Percentiles rank a stretch among this genome's conserved stretches.
phyloP scores from a whole-genome alignment of 2,329 filamentous ascomycete genomes.

The Trichoderma sp. region DNA sequence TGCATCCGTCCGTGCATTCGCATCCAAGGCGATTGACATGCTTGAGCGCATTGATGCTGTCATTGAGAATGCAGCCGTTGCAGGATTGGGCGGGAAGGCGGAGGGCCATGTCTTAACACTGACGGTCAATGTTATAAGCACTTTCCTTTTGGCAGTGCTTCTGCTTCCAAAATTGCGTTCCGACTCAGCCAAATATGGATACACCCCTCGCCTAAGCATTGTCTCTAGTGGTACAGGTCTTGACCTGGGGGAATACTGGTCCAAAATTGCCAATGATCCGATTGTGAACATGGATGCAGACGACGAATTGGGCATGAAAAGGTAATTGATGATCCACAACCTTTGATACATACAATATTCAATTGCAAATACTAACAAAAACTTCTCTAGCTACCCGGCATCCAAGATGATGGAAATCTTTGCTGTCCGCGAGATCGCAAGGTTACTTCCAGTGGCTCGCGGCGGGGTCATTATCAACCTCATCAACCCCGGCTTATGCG shows the following conservation, averaged over 20 bases:
- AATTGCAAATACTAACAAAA: background rate
- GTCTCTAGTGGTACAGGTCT: conserved; percentile 39
- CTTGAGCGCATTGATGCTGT: conserved; percentile 44
- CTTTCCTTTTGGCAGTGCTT: conserved; percentile 43
- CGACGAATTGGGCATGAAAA: background rate
- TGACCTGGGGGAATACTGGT: background rate
- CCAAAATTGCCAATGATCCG: background rate
- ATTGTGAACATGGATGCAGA: background rate
- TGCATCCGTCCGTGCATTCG: conserved; percentile 37
- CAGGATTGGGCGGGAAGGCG: conserved; percentile 21
- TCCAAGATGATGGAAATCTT: conserved; percentile 31
- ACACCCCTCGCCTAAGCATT: conserved; percentile 33
- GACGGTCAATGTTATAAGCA: conserved; percentile 48
- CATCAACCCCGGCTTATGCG: conserved; percentile 31
- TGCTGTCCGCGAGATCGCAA: conserved; percentile 29
- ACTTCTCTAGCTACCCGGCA: conserved; percentile 24
- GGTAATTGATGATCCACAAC: background rate
- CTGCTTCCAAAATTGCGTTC: conserved; percentile 40
- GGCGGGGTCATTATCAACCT: conserved; percentile 32
- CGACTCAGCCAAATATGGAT: conserved; percentile 26
- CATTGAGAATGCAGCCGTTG: conserved; percentile 40
- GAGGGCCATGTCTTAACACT: conserved; percentile 44
- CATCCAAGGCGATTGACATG: conserved; percentile 22
- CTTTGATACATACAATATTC: background rate
- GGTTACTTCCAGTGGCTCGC: conserved; percentile 25